Evolutionary conservation across 306 rosid species (phyloP), one percentile per base, ranked within the genome.

Genomic region (Canavalia gladiata): DNA sequence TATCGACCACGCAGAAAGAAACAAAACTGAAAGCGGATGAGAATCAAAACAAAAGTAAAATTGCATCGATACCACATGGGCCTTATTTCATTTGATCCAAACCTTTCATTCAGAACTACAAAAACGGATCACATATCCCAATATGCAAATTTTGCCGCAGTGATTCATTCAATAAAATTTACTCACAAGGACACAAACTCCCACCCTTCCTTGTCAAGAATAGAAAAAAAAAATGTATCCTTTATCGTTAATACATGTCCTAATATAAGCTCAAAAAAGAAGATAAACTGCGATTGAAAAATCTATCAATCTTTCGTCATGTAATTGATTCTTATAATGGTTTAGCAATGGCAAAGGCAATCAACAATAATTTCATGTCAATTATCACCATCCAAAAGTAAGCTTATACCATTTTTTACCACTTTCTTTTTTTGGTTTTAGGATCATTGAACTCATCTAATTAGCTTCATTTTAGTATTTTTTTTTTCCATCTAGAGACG

Each of bases 11-110:
- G 35, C 46, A 56, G 34, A 72, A 72, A 81, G 81, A 76, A 87
- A 87, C 88, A 85, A 82, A 82, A 51, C 77, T 73, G 70, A 8
- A 56, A n/a, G 10, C 68, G 46, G 37, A 49, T 34, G 45, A 34
- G 69, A 68, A 77, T 71, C 49, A 74, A 72, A 51, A 65, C 83
- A 64, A 56, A 57, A 72, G 5, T n/a, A 6, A 25, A 47, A 34
- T 28, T 29, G 31, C 77, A 62, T 69, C 72, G 52, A 76, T 81
- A 60, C 77, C 58, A 49, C 43, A 41, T 30, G 62, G 12, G 0
- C 29, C 59, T 49, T 68, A 59, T 49, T 68, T 45, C 10, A 70
- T 34, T 37, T 55, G 63, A 70, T 18, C 4, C n/a, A 30, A 50
- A 8, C 29, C 31, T 79, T 79, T 57, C 25, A 30, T 11, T 50